Percentiles rank a stretch among this genome's conserved stretches.
phyloP scores from a whole-genome alignment of 306 rosid species.

The Fragaria vesca region DNA sequence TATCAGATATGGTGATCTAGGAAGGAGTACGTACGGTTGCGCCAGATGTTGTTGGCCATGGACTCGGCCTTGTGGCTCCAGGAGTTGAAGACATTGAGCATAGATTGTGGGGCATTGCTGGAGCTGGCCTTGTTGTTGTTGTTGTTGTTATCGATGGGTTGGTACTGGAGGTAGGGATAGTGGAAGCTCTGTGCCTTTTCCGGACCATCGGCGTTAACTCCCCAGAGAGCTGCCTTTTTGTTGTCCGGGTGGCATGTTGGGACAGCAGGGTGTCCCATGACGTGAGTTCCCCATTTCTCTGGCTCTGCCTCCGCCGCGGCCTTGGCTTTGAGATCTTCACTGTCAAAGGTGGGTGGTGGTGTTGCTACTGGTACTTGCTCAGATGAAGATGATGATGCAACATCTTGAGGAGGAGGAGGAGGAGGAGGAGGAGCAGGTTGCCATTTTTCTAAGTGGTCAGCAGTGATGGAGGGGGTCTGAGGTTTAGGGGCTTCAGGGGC shows the following conservation, averaged over 20 bases:
- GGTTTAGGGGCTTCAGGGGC: slow-evolving; percentile 7
- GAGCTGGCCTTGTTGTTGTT: background rate
- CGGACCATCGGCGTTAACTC: slow-evolving; percentile 22
- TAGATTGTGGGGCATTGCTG: slow-evolving; percentile 31
- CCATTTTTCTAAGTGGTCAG: background rate
- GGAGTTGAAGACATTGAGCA: slow-evolving; percentile 41
- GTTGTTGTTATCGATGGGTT: slow-evolving; percentile 32
- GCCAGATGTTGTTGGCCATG: slow-evolving; percentile 57
- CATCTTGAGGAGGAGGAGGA: background rate
- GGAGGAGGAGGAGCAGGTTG: background rate
- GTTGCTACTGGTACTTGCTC: background rate
- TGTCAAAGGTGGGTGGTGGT: background rate
- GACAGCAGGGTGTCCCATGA: slow-evolving; percentile 51
- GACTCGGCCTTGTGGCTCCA: slow-evolving; percentile 58
- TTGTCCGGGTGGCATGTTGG: slow-evolving; percentile 49
- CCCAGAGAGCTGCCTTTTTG: slow-evolving; percentile 55
- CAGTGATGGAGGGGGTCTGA: background rate
- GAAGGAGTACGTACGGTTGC: slow-evolving; percentile 35
- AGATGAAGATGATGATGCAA: slow-evolving; percentile 16
- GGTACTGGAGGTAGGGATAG: slow-evolving; percentile 43
- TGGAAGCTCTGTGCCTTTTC: slow-evolving; percentile 34
- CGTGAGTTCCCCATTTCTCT: slow-evolving; percentile 55
- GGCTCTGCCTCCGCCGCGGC: slow-evolving; percentile 1
- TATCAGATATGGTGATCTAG: background rate
- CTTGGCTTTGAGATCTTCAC: slow-evolving; percentile 9